These are phyloP conservation scores for Cercospora nicotianae DNA, from an alignment of 2,329 filamentous ascomycete genomes.

Conservation along the genomic window DNA sequence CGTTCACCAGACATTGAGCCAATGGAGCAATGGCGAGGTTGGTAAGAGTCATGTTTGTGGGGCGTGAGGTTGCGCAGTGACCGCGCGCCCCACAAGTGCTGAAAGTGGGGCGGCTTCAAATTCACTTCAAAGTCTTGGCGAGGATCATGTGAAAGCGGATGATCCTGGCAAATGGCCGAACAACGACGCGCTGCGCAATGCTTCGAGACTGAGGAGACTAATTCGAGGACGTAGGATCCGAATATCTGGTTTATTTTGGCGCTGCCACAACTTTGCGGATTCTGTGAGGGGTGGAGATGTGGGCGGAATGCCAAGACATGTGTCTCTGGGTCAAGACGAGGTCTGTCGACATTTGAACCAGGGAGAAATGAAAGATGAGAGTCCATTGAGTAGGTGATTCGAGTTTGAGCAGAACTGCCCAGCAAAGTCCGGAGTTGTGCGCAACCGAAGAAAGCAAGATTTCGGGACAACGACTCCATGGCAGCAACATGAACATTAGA, in stretches of 20 bases:
- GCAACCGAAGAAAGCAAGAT: neutral
- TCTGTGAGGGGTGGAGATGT: neutral
- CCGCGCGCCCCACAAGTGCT: neutral
- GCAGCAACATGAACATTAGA: neutral
- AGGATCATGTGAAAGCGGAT: neutral
- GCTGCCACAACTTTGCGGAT: neutral
- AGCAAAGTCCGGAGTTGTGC: neutral
- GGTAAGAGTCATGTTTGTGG: neutral
- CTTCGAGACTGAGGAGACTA: neutral
- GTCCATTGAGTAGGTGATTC: neutral
- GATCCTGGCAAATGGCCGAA: neutral
- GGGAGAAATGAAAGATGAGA: neutral
- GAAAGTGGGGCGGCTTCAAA: neutral
- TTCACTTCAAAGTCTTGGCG: constrained; percentile 16
- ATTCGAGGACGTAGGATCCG: neutral
- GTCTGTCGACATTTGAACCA: neutral
- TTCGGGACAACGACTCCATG: neutral
- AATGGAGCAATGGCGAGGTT: neutral
- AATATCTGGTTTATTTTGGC: neutral
- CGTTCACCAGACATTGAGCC: constrained; percentile 1
- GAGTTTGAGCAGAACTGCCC: neutral
- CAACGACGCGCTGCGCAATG: neutral
- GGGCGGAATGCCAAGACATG: constrained; percentile 2
- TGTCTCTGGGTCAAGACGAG: neutral
- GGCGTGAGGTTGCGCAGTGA: neutral